Evolutionary conservation across 306 rosid species (phyloP).

Genomic region (Gastrolobium bilobum): DNA sequence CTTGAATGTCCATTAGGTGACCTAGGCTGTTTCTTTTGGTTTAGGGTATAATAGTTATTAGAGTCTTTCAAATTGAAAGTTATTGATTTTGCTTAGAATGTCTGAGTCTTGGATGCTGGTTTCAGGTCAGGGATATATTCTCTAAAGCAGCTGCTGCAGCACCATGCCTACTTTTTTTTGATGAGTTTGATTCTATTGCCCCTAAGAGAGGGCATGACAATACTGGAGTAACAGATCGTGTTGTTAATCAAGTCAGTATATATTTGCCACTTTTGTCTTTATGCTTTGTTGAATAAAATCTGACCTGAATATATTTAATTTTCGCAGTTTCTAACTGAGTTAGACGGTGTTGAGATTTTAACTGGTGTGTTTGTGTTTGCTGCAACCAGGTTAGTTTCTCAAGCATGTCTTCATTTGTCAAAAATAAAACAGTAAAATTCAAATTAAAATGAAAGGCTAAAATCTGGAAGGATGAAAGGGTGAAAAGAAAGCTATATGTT

Average conservation of each 20-base stretch:
- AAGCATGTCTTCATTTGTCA: constrained; percentile 37
- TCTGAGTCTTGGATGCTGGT: constrained; percentile 45
- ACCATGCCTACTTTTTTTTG: constrained; percentile 95
- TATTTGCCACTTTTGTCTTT: constrained; percentile 25
- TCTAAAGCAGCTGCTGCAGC: constrained; percentile 97
- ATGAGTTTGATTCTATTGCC: constrained; percentile 97
- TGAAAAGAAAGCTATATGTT: constrained; percentile 35
- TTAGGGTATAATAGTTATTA: neutral
- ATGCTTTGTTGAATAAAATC: constrained; percentile 42
- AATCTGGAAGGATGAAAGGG: neutral
- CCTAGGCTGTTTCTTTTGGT: constrained; percentile 34
- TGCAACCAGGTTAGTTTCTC: constrained; percentile 90
- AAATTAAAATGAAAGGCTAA: neutral
- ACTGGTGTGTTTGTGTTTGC: constrained; percentile 98
- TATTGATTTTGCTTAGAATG: constrained; percentile 34
- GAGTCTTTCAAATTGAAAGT: constrained; percentile 16
- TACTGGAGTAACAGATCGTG: constrained; percentile 99
- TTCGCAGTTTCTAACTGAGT: constrained; percentile 92
- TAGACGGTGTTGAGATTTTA: constrained; percentile 95
- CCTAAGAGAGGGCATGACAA: constrained; percentile 99
- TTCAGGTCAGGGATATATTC: constrained; percentile 96
- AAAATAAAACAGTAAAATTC: constrained; percentile 18
- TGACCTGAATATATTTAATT: constrained; percentile 46
- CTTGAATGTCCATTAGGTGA: constrained; percentile 39
- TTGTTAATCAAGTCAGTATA: constrained; percentile 87